A percentile compares a stretch with the other conserved stretches of the same genome.
Evolutionary conservation across 331 rosid species (phyloP).

Genomic region (Telfairia occidentalis): DNA sequence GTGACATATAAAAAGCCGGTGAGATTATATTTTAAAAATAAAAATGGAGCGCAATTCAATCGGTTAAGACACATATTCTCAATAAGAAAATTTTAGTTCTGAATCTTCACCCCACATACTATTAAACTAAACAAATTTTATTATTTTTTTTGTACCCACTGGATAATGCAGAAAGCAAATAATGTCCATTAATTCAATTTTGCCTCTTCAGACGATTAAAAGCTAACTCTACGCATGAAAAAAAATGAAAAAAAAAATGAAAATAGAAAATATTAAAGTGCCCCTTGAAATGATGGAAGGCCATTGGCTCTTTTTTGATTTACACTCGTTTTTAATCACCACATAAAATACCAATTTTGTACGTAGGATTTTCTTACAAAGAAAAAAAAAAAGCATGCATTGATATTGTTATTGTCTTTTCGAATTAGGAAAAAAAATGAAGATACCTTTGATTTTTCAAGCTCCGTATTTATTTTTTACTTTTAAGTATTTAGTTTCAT

Average conservation of each 20-base stretch:
- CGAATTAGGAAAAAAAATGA: neutral
- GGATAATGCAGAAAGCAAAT: neutral
- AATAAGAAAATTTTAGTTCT: no score
- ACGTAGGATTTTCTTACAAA: neutral
- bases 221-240: neutral
- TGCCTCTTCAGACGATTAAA: constrained; percentile 17
- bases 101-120: no score
- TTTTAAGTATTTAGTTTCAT: no score
- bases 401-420: neutral
- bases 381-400: neutral
- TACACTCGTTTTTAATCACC: neutral
- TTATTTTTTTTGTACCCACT: neutral
- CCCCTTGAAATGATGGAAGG: constrained; percentile 35
- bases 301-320: constrained; percentile 13
- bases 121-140: no score
- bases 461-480: neutral
- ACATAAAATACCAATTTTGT: neutral
- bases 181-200: neutral
- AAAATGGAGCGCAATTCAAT: no score
- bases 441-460: neutral
- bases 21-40: no score
- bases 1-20: neutral
- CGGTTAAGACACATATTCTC: no score
- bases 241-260: neutral
- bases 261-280: constrained; percentile 6